A percentile compares a stretch with the other conserved stretches of the same genome.
These are phyloP conservation scores for Xylaria sp. DNA, from an alignment of 2,329 filamentous ascomycete genomes.

Conservation along the genomic window DNA sequence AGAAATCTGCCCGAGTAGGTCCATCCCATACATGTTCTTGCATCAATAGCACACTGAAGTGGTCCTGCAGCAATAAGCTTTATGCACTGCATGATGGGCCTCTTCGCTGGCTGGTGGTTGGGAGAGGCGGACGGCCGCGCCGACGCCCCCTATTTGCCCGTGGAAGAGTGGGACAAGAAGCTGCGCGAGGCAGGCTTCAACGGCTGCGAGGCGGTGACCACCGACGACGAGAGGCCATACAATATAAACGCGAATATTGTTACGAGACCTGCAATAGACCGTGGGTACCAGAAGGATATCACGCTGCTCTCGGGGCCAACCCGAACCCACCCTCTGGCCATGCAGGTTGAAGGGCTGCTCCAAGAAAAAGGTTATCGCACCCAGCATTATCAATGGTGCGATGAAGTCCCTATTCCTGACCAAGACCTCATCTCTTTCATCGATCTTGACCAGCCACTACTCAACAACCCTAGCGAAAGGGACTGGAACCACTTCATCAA, in stretches of 20 bases:
- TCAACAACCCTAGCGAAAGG: not conserved
- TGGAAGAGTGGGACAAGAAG: not conserved
- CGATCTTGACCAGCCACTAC: slow-evolving; percentile 1
- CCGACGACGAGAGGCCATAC: not conserved
- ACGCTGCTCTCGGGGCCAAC: not conserved
- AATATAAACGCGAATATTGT: not conserved
- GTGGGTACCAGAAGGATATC: not conserved
- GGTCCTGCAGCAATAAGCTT: not conserved
- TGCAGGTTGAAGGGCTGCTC: not conserved
- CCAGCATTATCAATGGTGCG: too few relatives aligned
- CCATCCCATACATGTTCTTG: too few relatives aligned
- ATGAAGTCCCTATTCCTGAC: not conserved
- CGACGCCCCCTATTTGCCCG: not conserved
- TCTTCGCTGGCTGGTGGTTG: slow-evolving; percentile 11
- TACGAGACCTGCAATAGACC: not conserved
- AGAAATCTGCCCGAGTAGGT: too few relatives aligned
- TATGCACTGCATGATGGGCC: slow-evolving; percentile 3
- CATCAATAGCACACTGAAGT: too few relatives aligned
- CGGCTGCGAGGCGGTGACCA: not conserved
- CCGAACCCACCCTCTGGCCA: too few relatives aligned
- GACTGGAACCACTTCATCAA: not conserved
- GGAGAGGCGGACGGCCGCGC: slow-evolving; percentile 8
- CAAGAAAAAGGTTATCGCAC: not conserved
- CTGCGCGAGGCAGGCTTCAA: slow-evolving; percentile 1
- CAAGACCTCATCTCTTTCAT: slow-evolving; percentile 2